These are phyloP conservation scores for Chrysophaeum taylorii DNA, from an alignment of 352 stramenopile species.

Conservation along the genomic window DNA sequence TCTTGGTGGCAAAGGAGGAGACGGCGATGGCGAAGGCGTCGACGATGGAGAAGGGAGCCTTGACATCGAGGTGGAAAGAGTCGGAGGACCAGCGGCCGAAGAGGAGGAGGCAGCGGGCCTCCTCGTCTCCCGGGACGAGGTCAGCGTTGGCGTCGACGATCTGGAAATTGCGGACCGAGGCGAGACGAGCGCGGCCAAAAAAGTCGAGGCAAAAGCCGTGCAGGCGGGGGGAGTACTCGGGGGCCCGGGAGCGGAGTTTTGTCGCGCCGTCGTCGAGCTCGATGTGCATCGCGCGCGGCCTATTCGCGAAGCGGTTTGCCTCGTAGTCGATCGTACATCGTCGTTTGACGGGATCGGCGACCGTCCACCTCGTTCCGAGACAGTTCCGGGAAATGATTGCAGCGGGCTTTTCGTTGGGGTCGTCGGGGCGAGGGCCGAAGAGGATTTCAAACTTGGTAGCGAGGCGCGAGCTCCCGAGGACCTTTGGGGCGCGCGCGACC, in stretches of 20 bases:
- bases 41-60: background rate
- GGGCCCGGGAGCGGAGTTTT: background rate
- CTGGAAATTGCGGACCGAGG: conserved; percentile 12
- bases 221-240: conserved; percentile 7
- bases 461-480: background rate
- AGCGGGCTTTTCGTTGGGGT: background rate
- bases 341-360: background rate
- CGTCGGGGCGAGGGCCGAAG: background rate
- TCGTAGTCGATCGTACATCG: background rate
- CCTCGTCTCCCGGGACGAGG: background rate
- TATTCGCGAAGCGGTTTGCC: conserved; percentile 4
- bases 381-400: background rate
- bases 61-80: conserved; percentile 9
- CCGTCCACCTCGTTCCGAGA: background rate
- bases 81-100: conserved; percentile 10
- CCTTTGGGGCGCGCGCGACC: background rate
- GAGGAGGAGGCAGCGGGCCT: background rate
- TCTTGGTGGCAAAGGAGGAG: background rate
- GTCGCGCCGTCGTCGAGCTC: background rate
- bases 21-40: conserved; percentile 13
- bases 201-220: conserved; percentile 17
- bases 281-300: background rate
- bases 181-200: conserved; percentile 3
- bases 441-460: background rate
- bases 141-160: background rate